phyloP scores from a whole-genome alignment of 108 stramenopile species.

The Nitzschia sp. region DNA sequence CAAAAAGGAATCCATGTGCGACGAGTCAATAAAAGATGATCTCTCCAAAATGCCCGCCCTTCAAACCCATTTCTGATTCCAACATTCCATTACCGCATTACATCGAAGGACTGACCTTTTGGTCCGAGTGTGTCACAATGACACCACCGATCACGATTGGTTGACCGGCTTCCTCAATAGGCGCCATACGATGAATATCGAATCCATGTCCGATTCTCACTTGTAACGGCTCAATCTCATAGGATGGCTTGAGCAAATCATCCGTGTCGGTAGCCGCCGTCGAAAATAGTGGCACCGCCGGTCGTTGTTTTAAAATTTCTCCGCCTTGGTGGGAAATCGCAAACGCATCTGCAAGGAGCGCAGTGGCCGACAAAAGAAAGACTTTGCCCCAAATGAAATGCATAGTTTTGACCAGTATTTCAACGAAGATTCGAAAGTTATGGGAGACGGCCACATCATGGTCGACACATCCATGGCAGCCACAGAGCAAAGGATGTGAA shows the following conservation, averaged over 20 bases:
- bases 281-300: neutral
- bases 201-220: conserved; percentile 94
- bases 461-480: too few relatives aligned
- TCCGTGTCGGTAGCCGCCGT: conserved; percentile 27
- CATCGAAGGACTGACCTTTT: conserved; percentile 66
- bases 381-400: neutral
- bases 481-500: too few relatives aligned
- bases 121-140: conserved; percentile 72
- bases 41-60: too few relatives aligned
- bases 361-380: neutral
- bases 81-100: too few relatives aligned
- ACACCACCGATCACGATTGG: conserved; percentile 93
- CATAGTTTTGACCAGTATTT: neutral
- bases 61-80: too few relatives aligned
- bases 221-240: conserved; percentile 80
- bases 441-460: too few relatives aligned
- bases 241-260: conserved; percentile 62
- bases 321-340: neutral
- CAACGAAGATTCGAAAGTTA: too few relatives aligned
- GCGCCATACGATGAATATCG: conserved; percentile 95
- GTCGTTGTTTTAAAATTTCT: neutral
- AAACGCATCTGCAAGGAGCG: neutral
- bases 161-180: conserved; percentile 84
- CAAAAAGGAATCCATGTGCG: too few relatives aligned
- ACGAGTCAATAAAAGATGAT: neutral